A percentile compares a stretch with the other conserved stretches of the same genome.
phyloP scores from a whole-genome alignment of 768 basidiomycete genomes.

The Austroboletus eburneus region DNA sequence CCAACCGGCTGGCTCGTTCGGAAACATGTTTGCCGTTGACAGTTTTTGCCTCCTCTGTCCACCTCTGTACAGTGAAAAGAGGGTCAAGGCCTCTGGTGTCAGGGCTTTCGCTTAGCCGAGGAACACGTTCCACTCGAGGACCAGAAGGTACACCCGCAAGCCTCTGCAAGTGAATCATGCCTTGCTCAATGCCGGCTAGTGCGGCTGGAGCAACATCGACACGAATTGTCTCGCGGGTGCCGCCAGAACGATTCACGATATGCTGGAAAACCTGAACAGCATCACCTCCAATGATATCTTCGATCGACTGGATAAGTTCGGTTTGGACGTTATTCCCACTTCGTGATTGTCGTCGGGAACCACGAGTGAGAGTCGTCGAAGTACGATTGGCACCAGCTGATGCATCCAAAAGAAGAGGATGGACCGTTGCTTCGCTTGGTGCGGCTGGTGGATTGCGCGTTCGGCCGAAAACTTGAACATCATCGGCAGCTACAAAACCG shows the following conservation, averaged over 20 bases:
- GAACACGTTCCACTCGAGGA: conserved; percentile 56
- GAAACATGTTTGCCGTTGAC: conserved; percentile 70
- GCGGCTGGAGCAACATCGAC: conserved; percentile 71
- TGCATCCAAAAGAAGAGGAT: conserved; percentile 76
- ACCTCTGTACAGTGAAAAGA: conserved; percentile 76
- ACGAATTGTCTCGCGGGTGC: conserved; percentile 62
- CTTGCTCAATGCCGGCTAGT: conserved; percentile 57
- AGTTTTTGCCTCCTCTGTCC: conserved; percentile 85
- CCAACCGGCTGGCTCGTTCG: conserved; percentile 62
- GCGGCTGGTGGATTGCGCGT: conserved; percentile 46
- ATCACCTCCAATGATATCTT: conserved; percentile 76
- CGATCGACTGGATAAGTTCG: conserved; percentile 72
- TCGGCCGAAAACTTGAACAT: conserved; percentile 60
- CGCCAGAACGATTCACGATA: conserved; percentile 60
- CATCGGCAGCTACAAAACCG: conserved; percentile 42
- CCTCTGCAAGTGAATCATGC: conserved; percentile 45
- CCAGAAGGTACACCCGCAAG: conserved; percentile 46
- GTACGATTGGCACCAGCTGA: conserved; percentile 43
- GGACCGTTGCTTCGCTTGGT: conserved; percentile 68
- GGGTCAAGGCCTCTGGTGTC: conserved; percentile 60
- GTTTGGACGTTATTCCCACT: conserved; percentile 42
- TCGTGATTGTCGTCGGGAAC: conserved; percentile 54
- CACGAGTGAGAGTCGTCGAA: conserved; percentile 42
- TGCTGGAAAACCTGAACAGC: conserved; percentile 83
- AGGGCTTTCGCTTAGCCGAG: conserved; percentile 44